Base-by-base conservation (phyloP, 192 early-diverging fungal genomes). In the Coemansia guatemalensis region DNA sequence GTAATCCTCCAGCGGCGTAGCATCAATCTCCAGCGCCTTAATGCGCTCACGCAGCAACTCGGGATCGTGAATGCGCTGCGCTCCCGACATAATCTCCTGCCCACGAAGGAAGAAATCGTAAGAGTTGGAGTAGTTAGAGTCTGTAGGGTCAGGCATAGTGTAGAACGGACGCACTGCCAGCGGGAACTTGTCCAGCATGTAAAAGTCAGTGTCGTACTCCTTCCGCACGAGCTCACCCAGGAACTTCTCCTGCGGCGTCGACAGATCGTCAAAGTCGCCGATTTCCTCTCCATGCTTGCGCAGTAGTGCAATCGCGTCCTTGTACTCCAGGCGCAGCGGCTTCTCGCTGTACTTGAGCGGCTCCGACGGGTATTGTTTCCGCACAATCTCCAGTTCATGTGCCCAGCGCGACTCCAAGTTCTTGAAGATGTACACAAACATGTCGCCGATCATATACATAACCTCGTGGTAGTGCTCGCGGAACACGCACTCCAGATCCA, bases 71-170 rank as follows among this genome's bases (percentile, higher is more conserved):
- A 99, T 86, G 87, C 97, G 95, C 84, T 99, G 97, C 17, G 96
- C 97, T 27, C 97, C 97, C 23, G 96, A 98, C 64, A 98, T 85
- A 75, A 99, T 97, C 75, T 99, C 97, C 76, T 99, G 93, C 44
- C 96, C 96, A 64, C 97, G 90, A 83, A 99, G 92, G 82, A 99
- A 99, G 81, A 99, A 96, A 84, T 99, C 97, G 77, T 96, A 99
- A 30, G 95, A 97, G 91, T 99, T 99, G 71, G 93, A 95, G 85
- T 98, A 99, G 55, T 85, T 82, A 12, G 87, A 83, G 65, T 89
- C 78, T 25, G 77, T 75, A 23, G 97, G 91, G 74, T 98, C 96
- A 26, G 96, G 96, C 97, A 99, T 99, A 32, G 97, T 99, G 87
- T 99, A 99, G 88, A 98, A 98, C 39, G 97, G 96, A 51, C 97